Conservation (phyloP, 163 green algal species). For the Volvox carteri region DNA sequence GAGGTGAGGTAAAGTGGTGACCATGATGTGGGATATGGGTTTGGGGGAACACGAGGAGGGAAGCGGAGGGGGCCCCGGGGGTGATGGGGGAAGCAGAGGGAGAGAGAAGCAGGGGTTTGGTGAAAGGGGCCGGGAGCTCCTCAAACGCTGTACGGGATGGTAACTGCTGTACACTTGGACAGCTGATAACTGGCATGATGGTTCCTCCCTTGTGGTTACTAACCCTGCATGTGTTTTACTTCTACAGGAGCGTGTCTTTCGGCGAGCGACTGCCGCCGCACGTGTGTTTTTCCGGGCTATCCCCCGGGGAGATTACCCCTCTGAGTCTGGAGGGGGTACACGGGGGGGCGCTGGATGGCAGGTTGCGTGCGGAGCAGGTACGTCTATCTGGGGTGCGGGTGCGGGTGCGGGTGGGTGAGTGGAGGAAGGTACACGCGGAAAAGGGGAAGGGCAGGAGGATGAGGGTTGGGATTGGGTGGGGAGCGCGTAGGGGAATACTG, state of each 20-base stretch:
- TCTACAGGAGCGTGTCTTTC: slow-evolving; percentile 3
- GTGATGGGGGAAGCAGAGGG: too few species aligned
- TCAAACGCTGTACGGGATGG: too few species aligned
- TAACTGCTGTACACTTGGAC: too few species aligned
- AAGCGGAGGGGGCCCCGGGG: too few species aligned
- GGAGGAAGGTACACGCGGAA: not conserved
- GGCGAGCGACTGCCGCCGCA: not conserved
- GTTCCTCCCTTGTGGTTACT: too few species aligned
- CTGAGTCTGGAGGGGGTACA: not conserved
- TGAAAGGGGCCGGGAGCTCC: too few species aligned
- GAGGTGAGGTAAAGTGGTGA: too few species aligned
- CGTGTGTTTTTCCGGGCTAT: not conserved
- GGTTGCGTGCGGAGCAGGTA: slow-evolving; percentile 18
- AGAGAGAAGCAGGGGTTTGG: too few species aligned
- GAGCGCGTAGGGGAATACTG: not conserved
- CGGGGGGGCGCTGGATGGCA: slow-evolving; percentile 1
- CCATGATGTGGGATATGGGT: too few species aligned
- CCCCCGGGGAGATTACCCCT: not conserved
- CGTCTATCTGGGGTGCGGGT: not conserved
- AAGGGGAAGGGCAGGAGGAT: not conserved
- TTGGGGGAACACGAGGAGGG: not conserved
- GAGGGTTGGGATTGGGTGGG: too few species aligned
- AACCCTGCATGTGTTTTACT: not conserved
- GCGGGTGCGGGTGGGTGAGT: too few species aligned
- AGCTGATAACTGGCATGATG: too few species aligned